Base-by-base conservation (phyloP, 1,139 yeast species). In the Geotrichum bryndzae region DNA sequence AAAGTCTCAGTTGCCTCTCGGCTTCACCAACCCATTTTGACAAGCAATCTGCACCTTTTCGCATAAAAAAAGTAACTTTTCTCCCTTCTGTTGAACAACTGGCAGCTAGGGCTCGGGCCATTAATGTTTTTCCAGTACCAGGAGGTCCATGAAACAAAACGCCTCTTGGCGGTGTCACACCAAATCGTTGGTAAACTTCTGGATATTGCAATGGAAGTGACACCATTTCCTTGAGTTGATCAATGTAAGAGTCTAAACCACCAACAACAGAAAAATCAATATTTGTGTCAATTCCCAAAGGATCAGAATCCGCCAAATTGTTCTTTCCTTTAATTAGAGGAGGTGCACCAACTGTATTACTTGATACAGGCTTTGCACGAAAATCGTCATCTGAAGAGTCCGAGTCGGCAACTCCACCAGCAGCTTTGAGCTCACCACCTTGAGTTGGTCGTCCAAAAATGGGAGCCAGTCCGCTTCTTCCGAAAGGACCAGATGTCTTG, bases 11-110 rank as follows among this genome's bases (percentile, higher is more conserved):
- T 73, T 94, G 97, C 68, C 99, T 82, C 76, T 94, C 99, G 6
- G 99, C 98, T 75, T 94, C 99, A 70, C 99, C 99, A 6, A 94
- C 98, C 99, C 99, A 94, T 76, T 95, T 95, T 60, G 97, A 89
- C 68, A 94, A 78, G 74, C 96, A 90, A 73, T 95, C 99, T 0
- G 99, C 98, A 67, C 99, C 99, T 74, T 95, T 95, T 66, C 99
- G 80, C 99, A 95, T 95, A 75, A 91, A 95, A 72, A 95, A 95
- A 0, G 99, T 90, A 61, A 95, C 92, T 69, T 94, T 94, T 64
- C 88, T 79, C 6, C 79, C 81, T 13, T 88, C 85, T 0, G 95
- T 84, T 0, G 97, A 88, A 70, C 97, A 92, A 68, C 96, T 88
- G 0, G 98, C 94, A 0, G 99, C 99, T 59, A 95, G 79, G 0